Percentiles rank a stretch among this genome's conserved stretches.
Conservation (phyloP, 2,329 filamentous ascomycete genomes). For the Apiospora kogelbergensis region DNA sequence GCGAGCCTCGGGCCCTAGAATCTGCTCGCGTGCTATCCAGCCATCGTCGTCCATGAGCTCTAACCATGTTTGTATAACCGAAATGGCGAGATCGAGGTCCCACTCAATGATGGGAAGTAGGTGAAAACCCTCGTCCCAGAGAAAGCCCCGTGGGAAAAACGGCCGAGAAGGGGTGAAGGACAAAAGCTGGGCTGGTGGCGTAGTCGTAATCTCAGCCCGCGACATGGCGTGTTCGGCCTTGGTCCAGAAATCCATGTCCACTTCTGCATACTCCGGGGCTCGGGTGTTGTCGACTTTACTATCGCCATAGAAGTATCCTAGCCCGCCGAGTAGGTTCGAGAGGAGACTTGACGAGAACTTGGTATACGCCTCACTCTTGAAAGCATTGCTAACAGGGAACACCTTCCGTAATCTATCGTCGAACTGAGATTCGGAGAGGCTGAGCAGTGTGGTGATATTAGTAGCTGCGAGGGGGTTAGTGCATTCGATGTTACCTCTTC, state of each 20-base stretch:
- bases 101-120: slow-evolving; percentile 88
- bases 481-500: background rate
- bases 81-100: slow-evolving; percentile 83
- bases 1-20: slow-evolving; percentile 85
- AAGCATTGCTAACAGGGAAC: slow-evolving; percentile 74
- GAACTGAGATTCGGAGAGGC: slow-evolving; percentile 46
- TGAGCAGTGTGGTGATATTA: background rate
- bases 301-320: slow-evolving; percentile 92
- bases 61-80: slow-evolving; percentile 95
- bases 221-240: slow-evolving; percentile 79
- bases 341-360: slow-evolving; percentile 87
- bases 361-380: slow-evolving; percentile 69
- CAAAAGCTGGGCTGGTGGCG: slow-evolving; percentile 85
- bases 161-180: slow-evolving; percentile 88
- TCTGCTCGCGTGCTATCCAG: slow-evolving; percentile 97
- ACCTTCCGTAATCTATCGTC: slow-evolving; percentile 70
- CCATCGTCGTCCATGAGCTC: slow-evolving; percentile 98
- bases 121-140: slow-evolving; percentile 99
- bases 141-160: slow-evolving; percentile 94
- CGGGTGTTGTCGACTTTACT: slow-evolving; percentile 87
- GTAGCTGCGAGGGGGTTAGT: background rate
- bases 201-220: slow-evolving; percentile 65
- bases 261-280: slow-evolving; percentile 88
- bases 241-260: slow-evolving; percentile 93
- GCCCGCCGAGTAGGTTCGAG: slow-evolving; percentile 89